A percentile compares a stretch with the other conserved stretches of the same genome.
These are phyloP conservation scores for Clarkia xantiana DNA, from an alignment of 345 rosid species.

Conservation along the genomic window DNA sequence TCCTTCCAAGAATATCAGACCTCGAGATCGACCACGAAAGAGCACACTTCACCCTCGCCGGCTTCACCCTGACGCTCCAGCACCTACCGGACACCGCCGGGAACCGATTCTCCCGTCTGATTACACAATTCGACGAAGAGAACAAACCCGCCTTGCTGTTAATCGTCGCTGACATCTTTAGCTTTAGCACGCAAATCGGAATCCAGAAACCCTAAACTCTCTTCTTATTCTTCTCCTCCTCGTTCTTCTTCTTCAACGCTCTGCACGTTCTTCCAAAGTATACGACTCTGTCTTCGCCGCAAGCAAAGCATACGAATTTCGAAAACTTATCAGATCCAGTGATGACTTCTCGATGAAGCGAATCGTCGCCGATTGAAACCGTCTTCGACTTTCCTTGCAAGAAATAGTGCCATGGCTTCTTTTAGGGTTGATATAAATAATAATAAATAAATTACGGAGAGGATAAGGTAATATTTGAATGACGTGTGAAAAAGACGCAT, in stretches of 20 bases:
- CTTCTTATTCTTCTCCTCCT: no score
- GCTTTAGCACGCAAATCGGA: no score
- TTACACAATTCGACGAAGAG: conserved; percentile 1
- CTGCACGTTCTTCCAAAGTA: no score
- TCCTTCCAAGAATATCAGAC: conserved; percentile 32
- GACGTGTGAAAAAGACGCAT: not conserved
- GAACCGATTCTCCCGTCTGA: not conserved
- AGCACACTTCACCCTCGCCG: conserved; percentile 8
- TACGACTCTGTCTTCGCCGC: no score
- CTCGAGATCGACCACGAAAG: not conserved
- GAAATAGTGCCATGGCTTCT: no score
- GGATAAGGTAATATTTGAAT: not conserved
- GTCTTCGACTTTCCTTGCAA: no score
- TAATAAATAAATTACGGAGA: not conserved
- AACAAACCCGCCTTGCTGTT: conserved; percentile 5
- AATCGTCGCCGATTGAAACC: no score
- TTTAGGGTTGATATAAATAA: not conserved
- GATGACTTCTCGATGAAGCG: no score
- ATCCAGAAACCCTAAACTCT: no score
- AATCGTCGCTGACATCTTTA: conserved; percentile 2
- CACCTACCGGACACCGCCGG: conserved; percentile 1
- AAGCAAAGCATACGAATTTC: no score
- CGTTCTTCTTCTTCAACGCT: not conserved
- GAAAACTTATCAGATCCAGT: no score
- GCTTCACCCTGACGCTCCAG: conserved; percentile 4